These are phyloP conservation scores for Pseudocercospora eumusae DNA, from an alignment of 2,329 filamentous ascomycete species.

Conservation along the genomic window DNA sequence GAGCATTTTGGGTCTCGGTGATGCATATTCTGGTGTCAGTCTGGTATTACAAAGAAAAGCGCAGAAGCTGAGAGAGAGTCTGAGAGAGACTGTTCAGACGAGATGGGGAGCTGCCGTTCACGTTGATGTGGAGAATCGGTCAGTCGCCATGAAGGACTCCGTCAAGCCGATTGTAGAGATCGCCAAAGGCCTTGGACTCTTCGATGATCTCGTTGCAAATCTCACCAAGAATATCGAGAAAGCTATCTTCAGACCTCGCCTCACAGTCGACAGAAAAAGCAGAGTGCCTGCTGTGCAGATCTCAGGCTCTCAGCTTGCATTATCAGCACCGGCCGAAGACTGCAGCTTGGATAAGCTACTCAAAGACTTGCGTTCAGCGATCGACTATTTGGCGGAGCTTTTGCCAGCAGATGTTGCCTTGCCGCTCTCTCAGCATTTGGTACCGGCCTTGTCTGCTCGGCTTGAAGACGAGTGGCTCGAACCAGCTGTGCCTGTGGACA, in stretches of 20 bases:
- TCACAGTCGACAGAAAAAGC: slow-evolving; percentile 27
- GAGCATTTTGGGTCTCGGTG: slow-evolving; percentile 56
- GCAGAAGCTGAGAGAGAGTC: slow-evolving; percentile 64
- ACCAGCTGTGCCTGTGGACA: slow-evolving; percentile 70
- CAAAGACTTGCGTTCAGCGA: slow-evolving; percentile 46
- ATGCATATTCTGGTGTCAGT: slow-evolving; percentile 63
- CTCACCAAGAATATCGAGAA: slow-evolving; percentile 36
- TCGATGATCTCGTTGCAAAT: slow-evolving; percentile 33
- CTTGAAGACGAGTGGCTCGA: slow-evolving; percentile 76
- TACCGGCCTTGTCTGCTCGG: slow-evolving; percentile 67
- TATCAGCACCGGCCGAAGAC: slow-evolving; percentile 27
- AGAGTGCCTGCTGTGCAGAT: slow-evolving; percentile 25
- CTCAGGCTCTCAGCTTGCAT: slow-evolving; percentile 33
- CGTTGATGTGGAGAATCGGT: slow-evolving; percentile 59
- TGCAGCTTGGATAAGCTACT: slow-evolving; percentile 40
- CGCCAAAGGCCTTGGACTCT: slow-evolving; percentile 30
- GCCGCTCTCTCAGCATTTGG: slow-evolving; percentile 67
- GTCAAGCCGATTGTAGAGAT: slow-evolving; percentile 26
- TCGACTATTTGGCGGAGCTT: slow-evolving; percentile 54
- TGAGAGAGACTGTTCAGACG: slow-evolving; percentile 66
- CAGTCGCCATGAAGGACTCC: slow-evolving; percentile 57
- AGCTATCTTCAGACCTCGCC: slow-evolving; percentile 34
- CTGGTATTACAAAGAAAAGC: slow-evolving; percentile 66
- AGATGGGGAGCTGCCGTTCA: slow-evolving; percentile 75
- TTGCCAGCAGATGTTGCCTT: slow-evolving; percentile 53